These are phyloP conservation scores for Candida maesae DNA, from an alignment of 805 yeast species.

Conservation along the genomic window DNA sequence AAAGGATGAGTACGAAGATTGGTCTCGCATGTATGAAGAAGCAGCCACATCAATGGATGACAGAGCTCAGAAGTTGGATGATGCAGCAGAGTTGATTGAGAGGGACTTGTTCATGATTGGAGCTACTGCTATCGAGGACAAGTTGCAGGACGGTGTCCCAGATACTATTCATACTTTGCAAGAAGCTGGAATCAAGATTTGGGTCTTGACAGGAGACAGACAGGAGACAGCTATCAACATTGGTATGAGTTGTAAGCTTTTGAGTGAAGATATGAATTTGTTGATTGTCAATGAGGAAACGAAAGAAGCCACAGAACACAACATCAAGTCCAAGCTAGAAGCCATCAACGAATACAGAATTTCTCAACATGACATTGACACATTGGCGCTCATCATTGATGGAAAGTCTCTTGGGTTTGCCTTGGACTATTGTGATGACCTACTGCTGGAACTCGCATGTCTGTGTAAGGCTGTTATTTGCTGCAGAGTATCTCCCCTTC, in stretches of 20 bases:
- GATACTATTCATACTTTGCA: constrained; percentile 94
- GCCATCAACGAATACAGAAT: constrained; percentile 68
- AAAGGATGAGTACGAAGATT: constrained; percentile 68
- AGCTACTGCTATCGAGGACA: constrained; percentile 98
- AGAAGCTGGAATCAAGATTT: constrained; percentile 93
- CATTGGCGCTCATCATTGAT: constrained; percentile 88
- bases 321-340: constrained; percentile 67
- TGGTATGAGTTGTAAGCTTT: constrained; percentile 94
- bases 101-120: constrained; percentile 76
- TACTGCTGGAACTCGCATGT: constrained; percentile 74
- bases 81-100: constrained; percentile 87
- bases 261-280: constrained; percentile 94
- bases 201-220: constrained; percentile 98
- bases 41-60: constrained; percentile 82
- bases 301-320: constrained; percentile 69
- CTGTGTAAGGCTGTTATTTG: constrained; percentile 94
- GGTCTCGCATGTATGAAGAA: constrained; percentile 64
- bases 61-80: constrained; percentile 74
- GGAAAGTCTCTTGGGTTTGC: constrained; percentile 91
- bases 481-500: constrained; percentile 96
- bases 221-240: constrained; percentile 98
- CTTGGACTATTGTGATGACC: constrained; percentile 75
- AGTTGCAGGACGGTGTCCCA: constrained; percentile 96
- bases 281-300: constrained; percentile 84
- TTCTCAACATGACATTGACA: constrained; percentile 64